These are phyloP conservation scores for Aegilops longissima DNA, from an alignment of 176 grass and related monocot species.

Conservation along the genomic window DNA sequence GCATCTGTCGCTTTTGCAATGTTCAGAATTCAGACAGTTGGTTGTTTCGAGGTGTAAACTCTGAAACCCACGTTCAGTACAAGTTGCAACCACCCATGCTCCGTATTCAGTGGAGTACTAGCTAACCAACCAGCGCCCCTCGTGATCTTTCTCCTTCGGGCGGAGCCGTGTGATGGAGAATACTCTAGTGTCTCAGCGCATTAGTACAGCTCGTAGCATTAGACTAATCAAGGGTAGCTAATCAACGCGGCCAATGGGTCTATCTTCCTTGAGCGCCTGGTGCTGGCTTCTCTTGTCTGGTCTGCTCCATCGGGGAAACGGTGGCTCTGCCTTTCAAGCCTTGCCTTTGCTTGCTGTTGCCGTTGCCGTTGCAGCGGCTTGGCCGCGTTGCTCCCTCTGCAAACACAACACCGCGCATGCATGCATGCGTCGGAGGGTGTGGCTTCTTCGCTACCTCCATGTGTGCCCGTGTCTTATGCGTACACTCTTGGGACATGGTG, in stretches of 20 bases:
- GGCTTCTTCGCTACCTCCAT: slow-evolving; percentile 5
- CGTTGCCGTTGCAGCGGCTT: too few species aligned
- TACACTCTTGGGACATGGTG: slow-evolving; percentile 14
- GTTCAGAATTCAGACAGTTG: neutral
- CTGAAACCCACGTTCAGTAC: neutral
- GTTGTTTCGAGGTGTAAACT: neutral
- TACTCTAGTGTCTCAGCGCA: neutral
- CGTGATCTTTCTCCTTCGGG: neutral
- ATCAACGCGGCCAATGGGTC: neutral
- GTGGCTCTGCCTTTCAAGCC: slow-evolving; percentile 30
- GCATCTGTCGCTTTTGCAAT: neutral
- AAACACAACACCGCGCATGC: too few species aligned
- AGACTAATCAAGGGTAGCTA: neutral
- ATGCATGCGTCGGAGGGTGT: neutral
- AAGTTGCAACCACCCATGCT: neutral
- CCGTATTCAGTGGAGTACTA: neutral
- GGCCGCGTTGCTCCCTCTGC: too few species aligned
- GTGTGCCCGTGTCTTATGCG: neutral
- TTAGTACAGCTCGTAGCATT: neutral
- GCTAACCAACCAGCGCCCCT: neutral
- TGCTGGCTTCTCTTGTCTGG: slow-evolving; percentile 18
- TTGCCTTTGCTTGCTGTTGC: neutral
- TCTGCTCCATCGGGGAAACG: neutral
- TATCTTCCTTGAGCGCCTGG: neutral
- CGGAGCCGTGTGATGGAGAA: neutral